Percentiles rank a stretch among this genome's conserved stretches.
Conservation (phyloP, 2,329 filamentous ascomycete genomes). For the Diaporthe destruens region DNA sequence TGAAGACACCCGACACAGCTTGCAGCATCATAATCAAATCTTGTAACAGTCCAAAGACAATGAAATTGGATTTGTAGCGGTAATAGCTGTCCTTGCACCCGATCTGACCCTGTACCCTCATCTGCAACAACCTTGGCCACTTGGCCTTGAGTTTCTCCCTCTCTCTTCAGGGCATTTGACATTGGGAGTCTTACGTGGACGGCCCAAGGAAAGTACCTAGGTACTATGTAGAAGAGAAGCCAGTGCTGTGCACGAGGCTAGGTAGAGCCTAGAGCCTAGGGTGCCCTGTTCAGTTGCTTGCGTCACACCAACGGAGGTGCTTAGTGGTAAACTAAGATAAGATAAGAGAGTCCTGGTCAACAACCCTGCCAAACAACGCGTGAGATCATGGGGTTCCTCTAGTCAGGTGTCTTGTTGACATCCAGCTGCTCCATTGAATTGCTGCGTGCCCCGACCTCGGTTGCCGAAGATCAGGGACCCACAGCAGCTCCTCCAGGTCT, state of each 20-base stretch:
- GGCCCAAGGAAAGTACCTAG: not conserved
- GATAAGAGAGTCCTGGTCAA: slow-evolving; percentile 15
- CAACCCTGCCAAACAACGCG: slow-evolving; percentile 4
- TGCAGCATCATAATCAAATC: not conserved
- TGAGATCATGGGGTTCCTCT: not conserved
- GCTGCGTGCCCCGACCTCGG: slow-evolving; percentile 12
- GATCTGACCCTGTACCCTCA: no score
- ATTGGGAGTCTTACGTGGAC: not conserved
- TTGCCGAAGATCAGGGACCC: slow-evolving; percentile 5
- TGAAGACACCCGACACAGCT: not conserved
- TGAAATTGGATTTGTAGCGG: not conserved
- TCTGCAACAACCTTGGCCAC: not conserved
- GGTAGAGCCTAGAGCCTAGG: no score
- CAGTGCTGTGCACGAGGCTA: no score
- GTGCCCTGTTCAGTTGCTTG: not conserved
- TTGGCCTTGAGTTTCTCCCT: not conserved
- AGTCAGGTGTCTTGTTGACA: slow-evolving; percentile 7
- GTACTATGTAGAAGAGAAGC: no score
- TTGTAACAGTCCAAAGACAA: not conserved
- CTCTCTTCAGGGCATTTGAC: not conserved
- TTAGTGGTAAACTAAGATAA: slow-evolving; percentile 12
- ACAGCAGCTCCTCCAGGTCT: slow-evolving; percentile 22
- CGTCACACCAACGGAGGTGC: not conserved
- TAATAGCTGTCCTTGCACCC: not conserved
- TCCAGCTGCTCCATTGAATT: slow-evolving; percentile 1